These are phyloP conservation scores for Monilinia fructigena DNA, from an alignment of 2,329 filamentous ascomycete genomes.

Conservation along the genomic window DNA sequence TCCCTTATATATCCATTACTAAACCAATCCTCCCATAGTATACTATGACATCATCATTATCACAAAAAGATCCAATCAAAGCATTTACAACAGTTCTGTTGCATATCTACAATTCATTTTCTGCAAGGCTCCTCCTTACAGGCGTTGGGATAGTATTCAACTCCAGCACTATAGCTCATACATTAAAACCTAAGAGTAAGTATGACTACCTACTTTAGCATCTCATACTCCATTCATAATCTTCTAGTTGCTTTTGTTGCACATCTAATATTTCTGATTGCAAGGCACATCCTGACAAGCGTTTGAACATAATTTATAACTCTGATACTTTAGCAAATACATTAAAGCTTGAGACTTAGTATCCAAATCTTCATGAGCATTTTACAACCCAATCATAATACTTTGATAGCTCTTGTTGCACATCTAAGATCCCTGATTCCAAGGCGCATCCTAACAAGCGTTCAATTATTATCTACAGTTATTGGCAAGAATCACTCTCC, in stretches of 20 bases:
- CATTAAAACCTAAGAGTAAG: background rate
- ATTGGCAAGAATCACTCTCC: no score
- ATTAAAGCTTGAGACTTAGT: background rate
- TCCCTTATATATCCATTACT: background rate
- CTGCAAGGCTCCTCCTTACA: background rate
- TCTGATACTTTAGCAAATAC: background rate
- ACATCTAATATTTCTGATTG: background rate
- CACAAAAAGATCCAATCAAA: no score
- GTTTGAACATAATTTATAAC: background rate
- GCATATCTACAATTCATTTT: background rate
- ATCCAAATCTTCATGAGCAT: no score
- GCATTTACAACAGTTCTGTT: background rate
- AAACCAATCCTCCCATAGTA: background rate
- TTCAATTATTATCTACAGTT: background rate
- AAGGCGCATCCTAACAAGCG: background rate
- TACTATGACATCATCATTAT: background rate
- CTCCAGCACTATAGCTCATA: background rate
- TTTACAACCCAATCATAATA: background rate
- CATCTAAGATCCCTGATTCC: background rate
- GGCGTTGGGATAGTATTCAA: no score
- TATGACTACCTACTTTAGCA: background rate
- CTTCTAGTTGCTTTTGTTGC: background rate
- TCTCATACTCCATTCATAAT: background rate
- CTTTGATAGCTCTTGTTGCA: background rate
- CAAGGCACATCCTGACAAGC: background rate